Percentiles rank a stretch among this genome's conserved stretches.
Conservation (phyloP, 2,329 filamentous ascomycete species). For the Sarocladium kiliense region DNA sequence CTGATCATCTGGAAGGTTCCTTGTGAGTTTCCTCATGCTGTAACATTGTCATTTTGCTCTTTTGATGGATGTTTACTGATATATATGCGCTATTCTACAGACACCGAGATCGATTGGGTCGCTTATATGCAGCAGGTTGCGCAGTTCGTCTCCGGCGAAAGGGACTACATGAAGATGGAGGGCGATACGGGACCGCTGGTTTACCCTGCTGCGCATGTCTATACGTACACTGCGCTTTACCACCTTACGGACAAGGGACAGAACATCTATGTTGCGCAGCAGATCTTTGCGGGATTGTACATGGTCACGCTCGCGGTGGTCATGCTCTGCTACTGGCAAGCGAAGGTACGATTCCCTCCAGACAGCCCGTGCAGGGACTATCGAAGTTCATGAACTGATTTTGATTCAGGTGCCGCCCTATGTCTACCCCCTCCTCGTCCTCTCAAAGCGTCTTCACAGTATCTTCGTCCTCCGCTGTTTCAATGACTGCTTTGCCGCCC, state of each 20-base stretch:
- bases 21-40: constrained; percentile 50
- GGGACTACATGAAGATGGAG: constrained; percentile 79
- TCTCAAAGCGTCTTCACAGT: constrained; percentile 90
- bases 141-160: constrained; percentile 76
- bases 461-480: constrained; percentile 90
- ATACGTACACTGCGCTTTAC: constrained; percentile 80
- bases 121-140: constrained; percentile 94
- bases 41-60: not conserved
- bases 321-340: constrained; percentile 74
- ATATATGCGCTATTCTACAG: constrained; percentile 29
- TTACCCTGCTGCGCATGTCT: constrained; percentile 91
- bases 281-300: constrained; percentile 77
- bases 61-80: not conserved
- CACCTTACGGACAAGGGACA: constrained; percentile 68
- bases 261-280: constrained; percentile 76
- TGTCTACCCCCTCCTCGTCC: constrained; percentile 75
- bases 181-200: constrained; percentile 90
- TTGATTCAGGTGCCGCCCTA: constrained; percentile 68
- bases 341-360: constrained; percentile 47
- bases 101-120: constrained; percentile 97
- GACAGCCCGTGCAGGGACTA: not conserved
- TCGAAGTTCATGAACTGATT: too few species aligned
- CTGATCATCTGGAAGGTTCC: constrained; percentile 76
- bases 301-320: constrained; percentile 70
- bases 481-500: constrained; percentile 86